Base-by-base conservation (phyloP, 306 rosid species). In the Castanospermum australe region DNA sequence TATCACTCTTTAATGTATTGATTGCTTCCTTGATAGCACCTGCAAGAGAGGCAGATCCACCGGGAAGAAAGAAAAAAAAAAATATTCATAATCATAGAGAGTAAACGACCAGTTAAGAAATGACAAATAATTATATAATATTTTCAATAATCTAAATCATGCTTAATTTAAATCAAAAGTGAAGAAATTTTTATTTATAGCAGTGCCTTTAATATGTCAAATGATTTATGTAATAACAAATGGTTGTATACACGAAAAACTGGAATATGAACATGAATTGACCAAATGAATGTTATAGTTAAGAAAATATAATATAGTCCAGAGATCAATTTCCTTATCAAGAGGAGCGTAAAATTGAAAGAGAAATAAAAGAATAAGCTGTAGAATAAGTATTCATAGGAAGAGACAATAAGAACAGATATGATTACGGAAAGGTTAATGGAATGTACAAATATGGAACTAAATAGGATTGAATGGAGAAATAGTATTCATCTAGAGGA, bases 1-100 rank as follows among this genome's bases (percentile, higher is more conserved):
- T 84, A 67, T 85, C 56, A 68, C 87, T 88, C 92, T 93, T 86
- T 73, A 92, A 78, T 56, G 93, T 77, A 77, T 90, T 86, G 84
- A 95, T 87, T 71, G 99, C 99, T 79, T 95, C 97, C 86, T 89
- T 95, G 79, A 95, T 85, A 78, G 99, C 99, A 54, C 92, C 99
- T 95, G 79, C 77, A 88, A 48, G 73, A 63, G 70, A 63, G 41
- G 50, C 51, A 79, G 77, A 65, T 82, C 81, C 67, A 70, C 55
- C 75, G 48, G 3, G 44, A 83, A 51, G 33, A 48, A 76, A 68
- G 67, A 28, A 67, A 57, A 68, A 39, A 72, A 22, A 15, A 62
- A 64, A 2, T 21, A 65, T 25, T 22, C 33, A 32, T 28, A 71
- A 82, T 20, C 68, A 28, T 22, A 69, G 9, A 54, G 1, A 81